These are phyloP conservation scores for Fusarium oxysporum DNA, from an alignment of 2,329 filamentous ascomycete genomes.

Conservation along the genomic window DNA sequence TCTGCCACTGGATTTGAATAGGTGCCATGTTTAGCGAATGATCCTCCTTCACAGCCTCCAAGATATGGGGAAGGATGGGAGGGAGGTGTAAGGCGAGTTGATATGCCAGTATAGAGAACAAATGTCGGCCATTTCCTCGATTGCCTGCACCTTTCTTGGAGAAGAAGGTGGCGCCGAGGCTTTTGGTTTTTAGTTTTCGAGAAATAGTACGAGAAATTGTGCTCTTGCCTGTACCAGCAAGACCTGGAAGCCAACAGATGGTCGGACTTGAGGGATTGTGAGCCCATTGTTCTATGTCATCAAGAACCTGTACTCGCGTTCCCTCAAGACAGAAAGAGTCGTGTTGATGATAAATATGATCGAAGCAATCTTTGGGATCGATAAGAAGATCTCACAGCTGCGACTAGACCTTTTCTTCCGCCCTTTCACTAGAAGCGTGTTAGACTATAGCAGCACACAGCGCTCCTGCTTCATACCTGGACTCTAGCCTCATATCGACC, in stretches of 20 bases:
- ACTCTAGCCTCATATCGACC: not conserved
- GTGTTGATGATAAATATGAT: not conserved
- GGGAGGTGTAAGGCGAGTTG: slow-evolving; percentile 43
- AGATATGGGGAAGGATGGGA: slow-evolving; percentile 38
- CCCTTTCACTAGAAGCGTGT: not conserved
- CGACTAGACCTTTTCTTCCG: not conserved
- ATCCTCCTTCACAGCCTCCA: not conserved
- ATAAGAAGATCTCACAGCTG: not conserved
- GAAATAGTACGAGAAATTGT: not conserved
- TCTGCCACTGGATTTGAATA: not conserved
- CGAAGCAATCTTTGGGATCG: accelerated
- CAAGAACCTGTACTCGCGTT: not conserved
- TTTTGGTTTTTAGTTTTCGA: not conserved
- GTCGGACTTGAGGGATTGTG: not conserved
- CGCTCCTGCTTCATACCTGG: not conserved
- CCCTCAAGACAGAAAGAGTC: not conserved
- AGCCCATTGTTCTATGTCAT: not conserved
- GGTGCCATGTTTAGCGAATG: not conserved
- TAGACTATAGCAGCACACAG: accelerated
- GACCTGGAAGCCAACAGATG: slow-evolving; percentile 2
- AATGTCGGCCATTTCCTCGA: not conserved
- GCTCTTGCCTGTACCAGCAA: slow-evolving; percentile 9
- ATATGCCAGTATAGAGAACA: slow-evolving; percentile 51
- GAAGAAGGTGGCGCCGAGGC: not conserved
- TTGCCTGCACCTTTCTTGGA: not conserved